Evolutionary conservation across 2,329 filamentous ascomycete species (phyloP).

Genomic region (Venturia pyrina): DNA sequence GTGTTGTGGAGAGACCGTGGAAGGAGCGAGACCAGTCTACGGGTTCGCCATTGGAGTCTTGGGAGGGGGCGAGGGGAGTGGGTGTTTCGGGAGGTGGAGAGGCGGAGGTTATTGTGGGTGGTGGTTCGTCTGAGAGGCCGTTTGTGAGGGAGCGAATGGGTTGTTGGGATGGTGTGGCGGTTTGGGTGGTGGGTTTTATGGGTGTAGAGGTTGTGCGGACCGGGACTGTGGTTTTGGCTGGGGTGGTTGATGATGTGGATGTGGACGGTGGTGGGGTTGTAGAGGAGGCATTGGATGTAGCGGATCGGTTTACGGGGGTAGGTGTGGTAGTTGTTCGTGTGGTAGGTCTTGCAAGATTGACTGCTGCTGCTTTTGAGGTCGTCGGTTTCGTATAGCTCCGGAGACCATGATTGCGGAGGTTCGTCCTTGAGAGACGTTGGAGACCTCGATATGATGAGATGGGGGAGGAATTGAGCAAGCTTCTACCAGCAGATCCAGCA

Average conservation of each 20-base stretch:
- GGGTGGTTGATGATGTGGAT: background rate
- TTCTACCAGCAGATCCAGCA: constrained; percentile 4
- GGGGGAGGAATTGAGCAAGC: background rate
- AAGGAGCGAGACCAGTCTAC: constrained; percentile 80
- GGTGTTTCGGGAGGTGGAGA: constrained; percentile 20
- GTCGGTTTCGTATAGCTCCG: background rate
- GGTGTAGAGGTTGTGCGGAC: background rate
- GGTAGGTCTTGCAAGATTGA: constrained; percentile 7
- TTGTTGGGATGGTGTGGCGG: background rate
- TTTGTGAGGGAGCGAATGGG: constrained; percentile 8
- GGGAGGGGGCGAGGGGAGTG: constrained; percentile 38
- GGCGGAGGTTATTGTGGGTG: constrained; percentile 19
- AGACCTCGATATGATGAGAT: background rate
- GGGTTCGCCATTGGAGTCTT: constrained; percentile 37
- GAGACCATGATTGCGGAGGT: background rate
- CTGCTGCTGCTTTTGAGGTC: background rate
- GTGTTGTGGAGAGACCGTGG: constrained; percentile 61
- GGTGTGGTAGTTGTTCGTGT: constrained; percentile 1
- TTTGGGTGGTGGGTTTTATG: background rate
- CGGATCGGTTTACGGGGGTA: background rate
- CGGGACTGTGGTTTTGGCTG: constrained; percentile 2
- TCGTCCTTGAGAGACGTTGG: background rate
- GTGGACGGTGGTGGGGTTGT: constrained; percentile 2
- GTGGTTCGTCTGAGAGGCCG: constrained; percentile 19
- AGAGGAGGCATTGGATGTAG: background rate